Evolutionary conservation across 2,329 filamentous ascomycete genomes (phyloP).

Genomic region (Zasmidium citrigriseum): DNA sequence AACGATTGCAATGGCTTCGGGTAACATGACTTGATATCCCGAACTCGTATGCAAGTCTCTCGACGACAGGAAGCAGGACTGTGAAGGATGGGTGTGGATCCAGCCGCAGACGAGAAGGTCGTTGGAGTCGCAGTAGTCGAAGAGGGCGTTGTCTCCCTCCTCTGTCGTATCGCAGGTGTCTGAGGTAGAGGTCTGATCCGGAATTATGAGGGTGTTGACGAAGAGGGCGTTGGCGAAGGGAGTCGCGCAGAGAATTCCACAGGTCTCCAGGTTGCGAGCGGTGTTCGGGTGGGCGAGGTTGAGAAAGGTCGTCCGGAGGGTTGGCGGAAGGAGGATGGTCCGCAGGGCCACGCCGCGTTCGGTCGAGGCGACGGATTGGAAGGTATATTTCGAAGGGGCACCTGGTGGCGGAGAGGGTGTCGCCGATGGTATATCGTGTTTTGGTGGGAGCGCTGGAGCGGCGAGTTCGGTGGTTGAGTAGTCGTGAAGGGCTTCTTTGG

Average conservation of each 20-base stretch:
- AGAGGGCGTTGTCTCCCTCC: constrained; percentile 67
- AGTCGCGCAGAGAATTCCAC: constrained; percentile 89
- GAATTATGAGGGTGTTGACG: constrained; percentile 83
- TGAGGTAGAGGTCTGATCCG: constrained; percentile 83
- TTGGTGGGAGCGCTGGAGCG: constrained; percentile 34
- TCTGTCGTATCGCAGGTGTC: constrained; percentile 96
- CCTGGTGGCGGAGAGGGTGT: constrained; percentile 29
- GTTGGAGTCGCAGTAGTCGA: constrained; percentile 84
- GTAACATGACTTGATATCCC: constrained; percentile 94
- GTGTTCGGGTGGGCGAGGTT: constrained; percentile 76
- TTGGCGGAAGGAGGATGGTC: constrained; percentile 80
- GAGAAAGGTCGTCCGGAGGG: constrained; percentile 74
- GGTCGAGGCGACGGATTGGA: constrained; percentile 81
- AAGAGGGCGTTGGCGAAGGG: constrained; percentile 92
- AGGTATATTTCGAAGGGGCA: constrained; percentile 65
- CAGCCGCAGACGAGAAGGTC: constrained; percentile 87
- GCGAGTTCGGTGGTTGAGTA: constrained; percentile 13
- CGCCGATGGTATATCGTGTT: constrained; percentile 24
- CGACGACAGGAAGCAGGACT: constrained; percentile 97
- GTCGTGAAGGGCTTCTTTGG: constrained; percentile 30
- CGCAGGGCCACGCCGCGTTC: constrained; percentile 87
- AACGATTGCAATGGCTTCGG: constrained; percentile 94
- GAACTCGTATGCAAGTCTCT: constrained; percentile 91
- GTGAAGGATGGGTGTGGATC: constrained; percentile 97
- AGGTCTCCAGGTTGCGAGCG: constrained; percentile 81